phyloP scores from a whole-genome alignment of 1,284 basidiomycete genomes.

The Ustilago shanxiensis region DNA sequence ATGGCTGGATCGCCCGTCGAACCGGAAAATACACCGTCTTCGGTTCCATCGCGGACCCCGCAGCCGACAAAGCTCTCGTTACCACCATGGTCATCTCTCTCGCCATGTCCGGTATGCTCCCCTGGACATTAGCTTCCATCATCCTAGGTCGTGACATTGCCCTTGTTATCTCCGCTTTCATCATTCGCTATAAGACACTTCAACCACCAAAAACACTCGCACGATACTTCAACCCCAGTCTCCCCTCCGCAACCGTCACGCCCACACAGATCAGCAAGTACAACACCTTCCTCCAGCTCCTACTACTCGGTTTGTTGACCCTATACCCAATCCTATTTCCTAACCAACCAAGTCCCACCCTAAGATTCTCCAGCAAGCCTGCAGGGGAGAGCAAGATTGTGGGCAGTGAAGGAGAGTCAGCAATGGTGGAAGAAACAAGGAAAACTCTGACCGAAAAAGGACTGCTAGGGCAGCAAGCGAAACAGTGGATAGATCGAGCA shows the following conservation, averaged over 20 bases:
- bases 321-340: conserved; percentile 81
- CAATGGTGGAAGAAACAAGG: background rate
- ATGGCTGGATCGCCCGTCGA: conserved; percentile 90
- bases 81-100: conserved; percentile 91
- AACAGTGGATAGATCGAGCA: conserved; percentile 60
- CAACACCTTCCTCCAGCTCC: conserved; percentile 91
- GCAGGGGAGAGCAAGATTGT: background rate
- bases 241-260: conserved; percentile 91
- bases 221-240: conserved; percentile 93
- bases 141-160: conserved; percentile 91
- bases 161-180: conserved; percentile 90
- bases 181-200: conserved; percentile 90
- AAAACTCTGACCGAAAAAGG: background rate
- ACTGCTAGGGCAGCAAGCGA: conserved; percentile 7
- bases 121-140: conserved; percentile 84
- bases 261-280: conserved; percentile 78
- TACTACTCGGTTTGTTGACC: conserved; percentile 89
- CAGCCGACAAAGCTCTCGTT: conserved; percentile 96
- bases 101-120: conserved; percentile 84
- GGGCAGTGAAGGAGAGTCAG: background rate
- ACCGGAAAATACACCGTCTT: conserved; percentile 80
- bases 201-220: conserved; percentile 88
- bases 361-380: conserved; percentile 23
- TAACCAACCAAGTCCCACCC: conserved; percentile 20
- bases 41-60: conserved; percentile 94